Percentiles rank a stretch among this genome's conserved stretches.
Conservation (phyloP, 1,284 basidiomycete species). For the Trichosporon coremiiforme region DNA sequence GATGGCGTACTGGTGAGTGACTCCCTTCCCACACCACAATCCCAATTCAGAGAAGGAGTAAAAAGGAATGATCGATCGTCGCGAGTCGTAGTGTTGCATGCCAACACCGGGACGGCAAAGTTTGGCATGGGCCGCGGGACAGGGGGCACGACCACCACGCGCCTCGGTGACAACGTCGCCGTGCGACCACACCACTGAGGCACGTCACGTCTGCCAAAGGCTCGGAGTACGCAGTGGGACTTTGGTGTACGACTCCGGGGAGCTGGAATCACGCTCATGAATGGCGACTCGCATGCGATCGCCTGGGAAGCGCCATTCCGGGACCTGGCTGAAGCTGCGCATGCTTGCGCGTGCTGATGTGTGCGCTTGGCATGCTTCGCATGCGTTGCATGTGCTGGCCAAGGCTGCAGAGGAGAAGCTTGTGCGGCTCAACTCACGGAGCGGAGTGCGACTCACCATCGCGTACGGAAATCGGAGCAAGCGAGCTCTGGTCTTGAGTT, state of each 20-base stretch:
- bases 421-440: background rate
- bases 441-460: background rate
- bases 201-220: background rate
- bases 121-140: background rate
- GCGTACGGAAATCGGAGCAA: background rate
- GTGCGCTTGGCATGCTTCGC: background rate
- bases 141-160: background rate
- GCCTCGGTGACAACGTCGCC: background rate
- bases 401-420: background rate
- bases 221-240: background rate
- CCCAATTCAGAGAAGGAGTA: no score
- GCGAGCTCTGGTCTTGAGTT: background rate
- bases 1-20: slow-evolving; percentile 10
- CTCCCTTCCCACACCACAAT: no score
- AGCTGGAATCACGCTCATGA: background rate
- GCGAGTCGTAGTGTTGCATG: background rate
- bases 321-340: background rate
- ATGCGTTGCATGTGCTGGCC: background rate
- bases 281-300: no score
- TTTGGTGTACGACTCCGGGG: background rate
- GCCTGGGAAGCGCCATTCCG: background rate
- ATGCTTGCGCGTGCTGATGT: background rate
- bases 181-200: background rate
- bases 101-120: background rate
- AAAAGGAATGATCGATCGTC: background rate